Base-by-base conservation (phyloP, 78 protist genomes). In the Paratrimastix pyriformis region DNA sequence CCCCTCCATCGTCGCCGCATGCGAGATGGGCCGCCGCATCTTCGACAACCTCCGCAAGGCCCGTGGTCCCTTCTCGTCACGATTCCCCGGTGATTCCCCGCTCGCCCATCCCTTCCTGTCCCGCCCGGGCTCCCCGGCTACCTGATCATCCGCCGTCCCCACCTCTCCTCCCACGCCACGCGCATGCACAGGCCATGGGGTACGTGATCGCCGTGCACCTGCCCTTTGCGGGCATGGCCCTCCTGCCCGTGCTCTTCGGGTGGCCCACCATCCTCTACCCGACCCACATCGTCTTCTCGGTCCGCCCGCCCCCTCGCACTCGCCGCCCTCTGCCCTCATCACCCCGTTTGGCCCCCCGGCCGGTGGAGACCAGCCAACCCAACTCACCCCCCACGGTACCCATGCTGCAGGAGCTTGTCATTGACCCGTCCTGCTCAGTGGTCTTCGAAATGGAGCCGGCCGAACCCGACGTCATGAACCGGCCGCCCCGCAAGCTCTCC, bases 401-500 rank as follows among this genome's bases (percentile, higher is more conserved):
- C n/a, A n/a, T n/a, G n/a, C n/a, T n/a, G n/a, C n/a, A n/a, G n/a
- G 68, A 62, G 18, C 29, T 62, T 11, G 15, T 62, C 45, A 62
- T 62, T 15, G 68, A 62, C 18, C 68, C 68, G 21, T 15, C 68
- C 15, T 62, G 68, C 21, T 62, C 68, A 26, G 68, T 62, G 13
- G 68, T 62, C 45, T 62, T 62, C 37, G 68, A 62, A 33, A 62
- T 62, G 68, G 68, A 62, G 68, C 68, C 68, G 24, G 68, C 15
- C 15, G 68, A 62, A 15, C 45, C 29, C 26, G 68, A 15, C 21
- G 18, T 33, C 45, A 29, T 62, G 26, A 62, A 11, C 13, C 68
- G 37, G 39, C 68, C 68, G 68, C 68, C 68, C 18, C 29, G 68
- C 13, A 15, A 11, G 42, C 15, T 62, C 68, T 11, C 15, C 29